A percentile compares a stretch with the other conserved stretches of the same genome.
Evolutionary conservation across 371 early-diverging fungal genomes (phyloP).

Genomic region (Apophysomyces variabilis): DNA sequence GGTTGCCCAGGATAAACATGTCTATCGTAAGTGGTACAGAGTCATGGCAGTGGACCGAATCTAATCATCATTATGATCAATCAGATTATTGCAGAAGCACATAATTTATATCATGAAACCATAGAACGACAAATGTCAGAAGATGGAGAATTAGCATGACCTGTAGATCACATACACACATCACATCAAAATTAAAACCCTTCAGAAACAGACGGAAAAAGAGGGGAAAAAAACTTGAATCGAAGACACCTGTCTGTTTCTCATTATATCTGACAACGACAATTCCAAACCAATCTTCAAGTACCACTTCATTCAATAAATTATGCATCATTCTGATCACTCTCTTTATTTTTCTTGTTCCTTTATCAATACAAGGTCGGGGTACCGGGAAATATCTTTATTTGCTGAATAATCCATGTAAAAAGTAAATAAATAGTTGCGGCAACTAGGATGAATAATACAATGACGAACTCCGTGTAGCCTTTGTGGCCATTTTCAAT

Average conservation of each 20-base stretch:
- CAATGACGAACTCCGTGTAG: too few species aligned
- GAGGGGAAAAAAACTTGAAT: neutral
- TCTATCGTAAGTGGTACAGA: slow-evolving; percentile 52
- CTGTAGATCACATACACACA: neutral
- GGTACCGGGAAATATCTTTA: neutral
- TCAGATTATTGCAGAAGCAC: slow-evolving; percentile 66
- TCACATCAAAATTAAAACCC: neutral
- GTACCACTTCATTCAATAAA: neutral
- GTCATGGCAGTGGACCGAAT: neutral
- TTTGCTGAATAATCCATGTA: neutral
- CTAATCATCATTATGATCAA: neutral
- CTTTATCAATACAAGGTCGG: too few species aligned
- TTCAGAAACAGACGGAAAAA: neutral
- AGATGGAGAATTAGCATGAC: slow-evolving; percentile 30
- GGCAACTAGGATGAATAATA: too few species aligned
- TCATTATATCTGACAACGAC: too few species aligned
- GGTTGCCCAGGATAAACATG: slow-evolving; percentile 80
- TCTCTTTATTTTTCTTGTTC: too few species aligned
- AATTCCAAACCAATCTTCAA: neutral
- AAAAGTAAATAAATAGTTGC: too few species aligned
- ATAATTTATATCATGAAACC: slow-evolving; percentile 67
- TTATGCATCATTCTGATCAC: neutral
- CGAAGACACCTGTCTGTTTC: too few species aligned
- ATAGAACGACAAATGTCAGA: slow-evolving; percentile 57
- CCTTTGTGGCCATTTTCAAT: too few species aligned